These are phyloP conservation scores for Dysphania ambrosioides DNA, from an alignment of 148 eudicot genomes.

Conservation along the genomic window DNA sequence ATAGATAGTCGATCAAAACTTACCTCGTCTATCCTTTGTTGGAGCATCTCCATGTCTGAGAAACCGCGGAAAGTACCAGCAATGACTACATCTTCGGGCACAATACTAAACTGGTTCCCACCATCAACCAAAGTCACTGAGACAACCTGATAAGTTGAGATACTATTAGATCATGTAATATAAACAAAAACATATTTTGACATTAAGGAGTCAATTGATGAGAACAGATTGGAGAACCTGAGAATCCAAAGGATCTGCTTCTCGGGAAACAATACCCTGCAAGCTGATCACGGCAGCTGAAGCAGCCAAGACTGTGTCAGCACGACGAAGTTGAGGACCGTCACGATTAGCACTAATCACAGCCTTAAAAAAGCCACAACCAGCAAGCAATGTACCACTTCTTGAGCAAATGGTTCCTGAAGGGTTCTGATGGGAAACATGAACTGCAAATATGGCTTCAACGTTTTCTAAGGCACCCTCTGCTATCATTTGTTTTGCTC, in stretches of 20 bases:
- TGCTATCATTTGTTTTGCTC: slow-evolving; percentile 66
- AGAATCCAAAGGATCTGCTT: slow-evolving; percentile 73
- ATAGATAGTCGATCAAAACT: not conserved
- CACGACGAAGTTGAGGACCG: slow-evolving; percentile 18
- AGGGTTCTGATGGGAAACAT: slow-evolving; percentile 48
- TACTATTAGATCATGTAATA: not conserved
- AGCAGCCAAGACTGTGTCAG: slow-evolving; percentile 61
- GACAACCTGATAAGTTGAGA: slow-evolving; percentile 45
- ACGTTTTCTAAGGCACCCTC: slow-evolving; percentile 65
- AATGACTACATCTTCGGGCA: slow-evolving; percentile 37
- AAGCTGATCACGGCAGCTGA: slow-evolving; percentile 69
- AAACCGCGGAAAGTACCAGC: slow-evolving; percentile 77
- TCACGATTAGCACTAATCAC: slow-evolving; percentile 33
- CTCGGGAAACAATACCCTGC: slow-evolving; percentile 80
- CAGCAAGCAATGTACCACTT: slow-evolving; percentile 73
- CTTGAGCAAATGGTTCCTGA: slow-evolving; percentile 58
- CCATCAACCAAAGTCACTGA: slow-evolving; percentile 57
- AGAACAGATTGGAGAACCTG: slow-evolving; percentile 34
- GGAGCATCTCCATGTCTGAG: slow-evolving; percentile 51
- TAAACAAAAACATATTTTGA: not conserved
- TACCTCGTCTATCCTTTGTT: slow-evolving; percentile 62
- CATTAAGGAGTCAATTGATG: not conserved
- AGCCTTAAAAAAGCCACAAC: slow-evolving; percentile 68
- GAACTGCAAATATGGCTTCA: slow-evolving; percentile 74
- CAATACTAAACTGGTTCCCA: slow-evolving; percentile 29